phyloP scores from a whole-genome alignment of 495 filamentous ascomycete species.

The Bryoglossum gracile region DNA sequence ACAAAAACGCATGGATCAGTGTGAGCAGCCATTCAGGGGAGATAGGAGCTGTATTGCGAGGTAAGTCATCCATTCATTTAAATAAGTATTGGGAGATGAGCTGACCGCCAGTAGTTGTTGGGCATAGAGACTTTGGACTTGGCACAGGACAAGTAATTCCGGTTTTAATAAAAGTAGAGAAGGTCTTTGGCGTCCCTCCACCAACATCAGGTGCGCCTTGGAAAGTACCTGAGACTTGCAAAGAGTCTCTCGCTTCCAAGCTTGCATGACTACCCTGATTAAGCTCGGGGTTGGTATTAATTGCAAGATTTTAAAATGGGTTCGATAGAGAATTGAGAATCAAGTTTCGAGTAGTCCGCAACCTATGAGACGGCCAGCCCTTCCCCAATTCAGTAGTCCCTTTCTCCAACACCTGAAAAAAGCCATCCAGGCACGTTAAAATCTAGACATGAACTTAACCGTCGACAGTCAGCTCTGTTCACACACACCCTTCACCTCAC shows the following conservation, averaged over 20 bases:
- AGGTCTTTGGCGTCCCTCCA: conserved; percentile 2
- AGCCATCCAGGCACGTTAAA: too few relatives aligned
- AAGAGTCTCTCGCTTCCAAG: conserved; percentile 5
- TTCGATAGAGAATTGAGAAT: neutral
- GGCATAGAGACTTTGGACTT: conserved; percentile 53
- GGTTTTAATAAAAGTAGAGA: conserved; percentile 52
- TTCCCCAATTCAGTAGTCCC: too few relatives aligned
- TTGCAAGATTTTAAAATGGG: too few relatives aligned
- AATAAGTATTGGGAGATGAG: neutral
- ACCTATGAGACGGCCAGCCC: too few relatives aligned
- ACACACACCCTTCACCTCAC: too few relatives aligned
- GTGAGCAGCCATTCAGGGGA: conserved; percentile 65
- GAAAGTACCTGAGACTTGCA: conserved; percentile 2
- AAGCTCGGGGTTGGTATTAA: too few relatives aligned
- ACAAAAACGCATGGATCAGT: conserved; percentile 55
- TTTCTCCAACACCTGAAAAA: too few relatives aligned
- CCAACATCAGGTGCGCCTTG: conserved; percentile 1
- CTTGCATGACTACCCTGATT: neutral
- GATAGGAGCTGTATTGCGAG: conserved; percentile 50
- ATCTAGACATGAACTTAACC: too few relatives aligned
- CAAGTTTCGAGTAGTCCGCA: too few relatives aligned
- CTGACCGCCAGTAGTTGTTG: conserved; percentile 33
- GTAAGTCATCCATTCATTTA: conserved; percentile 16
- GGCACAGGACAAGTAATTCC: conserved; percentile 65
- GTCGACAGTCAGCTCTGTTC: too few relatives aligned